Percentiles rank a stretch among this genome's conserved stretches.
phyloP scores from a whole-genome alignment of 2,329 filamentous ascomycete genomes.

The Penicillium sp. region DNA sequence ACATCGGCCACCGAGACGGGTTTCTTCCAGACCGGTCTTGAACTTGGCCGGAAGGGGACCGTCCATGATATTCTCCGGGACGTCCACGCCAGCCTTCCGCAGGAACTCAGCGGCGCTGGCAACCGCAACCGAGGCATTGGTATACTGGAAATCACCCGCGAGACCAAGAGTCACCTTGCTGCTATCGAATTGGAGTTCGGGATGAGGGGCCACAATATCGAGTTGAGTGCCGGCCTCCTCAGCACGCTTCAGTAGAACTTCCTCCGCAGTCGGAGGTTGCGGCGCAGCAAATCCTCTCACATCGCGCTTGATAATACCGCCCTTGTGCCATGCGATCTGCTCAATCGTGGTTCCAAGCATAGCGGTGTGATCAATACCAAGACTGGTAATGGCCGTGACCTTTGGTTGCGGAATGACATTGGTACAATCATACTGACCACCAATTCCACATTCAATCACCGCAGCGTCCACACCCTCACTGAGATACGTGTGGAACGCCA shows the following conservation, averaged over 20 bases:
- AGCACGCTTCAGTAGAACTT: constrained; percentile 59
- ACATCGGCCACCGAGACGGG: constrained; percentile 74
- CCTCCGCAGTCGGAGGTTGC: constrained; percentile 57
- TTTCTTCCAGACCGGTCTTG: constrained; percentile 64
- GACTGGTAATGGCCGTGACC: constrained; percentile 72
- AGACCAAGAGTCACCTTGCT: constrained; percentile 58
- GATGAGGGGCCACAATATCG: constrained; percentile 52
- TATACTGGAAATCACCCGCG: constrained; percentile 64
- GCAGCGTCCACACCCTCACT: constrained; percentile 74
- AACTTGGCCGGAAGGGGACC: constrained; percentile 62
- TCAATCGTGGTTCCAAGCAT: constrained; percentile 79
- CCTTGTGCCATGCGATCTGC: constrained; percentile 90
- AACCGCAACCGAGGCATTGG: constrained; percentile 63
- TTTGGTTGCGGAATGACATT: constrained; percentile 76
- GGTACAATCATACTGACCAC: constrained; percentile 89
- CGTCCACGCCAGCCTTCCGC: constrained; percentile 34
- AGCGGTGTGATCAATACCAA: constrained; percentile 82
- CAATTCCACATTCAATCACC: constrained; percentile 90
- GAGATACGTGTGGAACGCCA: constrained; percentile 83
- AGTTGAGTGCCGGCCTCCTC: constrained; percentile 52
- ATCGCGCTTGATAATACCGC: constrained; percentile 76
- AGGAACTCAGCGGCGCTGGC: constrained; percentile 49
- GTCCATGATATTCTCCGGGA: constrained; percentile 41
- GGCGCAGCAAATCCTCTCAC: constrained; percentile 65
- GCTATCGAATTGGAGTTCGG: constrained; percentile 40